phyloP scores from a whole-genome alignment of 495 filamentous ascomycete species.

The Penicillium cosmopolitanum region DNA sequence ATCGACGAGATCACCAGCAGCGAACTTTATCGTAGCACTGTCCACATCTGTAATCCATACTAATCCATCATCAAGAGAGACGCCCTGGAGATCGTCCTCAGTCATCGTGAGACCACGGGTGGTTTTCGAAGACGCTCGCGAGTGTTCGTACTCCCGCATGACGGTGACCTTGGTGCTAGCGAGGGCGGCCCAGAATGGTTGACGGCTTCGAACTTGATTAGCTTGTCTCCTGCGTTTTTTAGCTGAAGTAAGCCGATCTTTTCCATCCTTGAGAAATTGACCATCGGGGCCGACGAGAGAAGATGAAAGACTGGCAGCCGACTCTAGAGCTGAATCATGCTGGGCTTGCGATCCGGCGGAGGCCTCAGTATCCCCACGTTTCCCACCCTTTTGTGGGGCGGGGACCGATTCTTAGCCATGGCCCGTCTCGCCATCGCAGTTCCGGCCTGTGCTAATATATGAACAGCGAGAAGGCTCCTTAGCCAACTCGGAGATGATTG shows the following conservation, averaged over 20 bases:
- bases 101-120: constrained; percentile 67
- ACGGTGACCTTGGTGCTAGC: constrained; percentile 94
- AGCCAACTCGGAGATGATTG: constrained; percentile 61
- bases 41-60: constrained; percentile 89
- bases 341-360: constrained; percentile 53
- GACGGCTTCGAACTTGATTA: constrained; percentile 82
- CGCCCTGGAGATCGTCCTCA: constrained; percentile 80
- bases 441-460: constrained; percentile 82
- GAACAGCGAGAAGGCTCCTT: constrained; percentile 71
- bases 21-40: constrained; percentile 80
- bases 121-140: constrained; percentile 75
- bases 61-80: constrained; percentile 76
- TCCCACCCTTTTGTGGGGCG: constrained; percentile 46
- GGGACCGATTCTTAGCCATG: constrained; percentile 54
- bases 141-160: constrained; percentile 89
- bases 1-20: constrained; percentile 68
- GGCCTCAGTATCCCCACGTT: constrained; percentile 61
- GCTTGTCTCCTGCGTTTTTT: constrained; percentile 90
- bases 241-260: constrained; percentile 59
- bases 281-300: constrained; percentile 53
- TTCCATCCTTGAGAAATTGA: constrained; percentile 56
- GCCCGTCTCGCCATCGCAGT: constrained; percentile 58
- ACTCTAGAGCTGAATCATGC: constrained; percentile 49
- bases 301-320: constrained; percentile 49
- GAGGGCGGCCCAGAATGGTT: constrained; percentile 92